Percentiles rank a stretch among this genome's conserved stretches.
These are phyloP conservation scores for Helenozyma rhizophorensis DNA, from an alignment of 805 yeast species.

Conservation along the genomic window DNA sequence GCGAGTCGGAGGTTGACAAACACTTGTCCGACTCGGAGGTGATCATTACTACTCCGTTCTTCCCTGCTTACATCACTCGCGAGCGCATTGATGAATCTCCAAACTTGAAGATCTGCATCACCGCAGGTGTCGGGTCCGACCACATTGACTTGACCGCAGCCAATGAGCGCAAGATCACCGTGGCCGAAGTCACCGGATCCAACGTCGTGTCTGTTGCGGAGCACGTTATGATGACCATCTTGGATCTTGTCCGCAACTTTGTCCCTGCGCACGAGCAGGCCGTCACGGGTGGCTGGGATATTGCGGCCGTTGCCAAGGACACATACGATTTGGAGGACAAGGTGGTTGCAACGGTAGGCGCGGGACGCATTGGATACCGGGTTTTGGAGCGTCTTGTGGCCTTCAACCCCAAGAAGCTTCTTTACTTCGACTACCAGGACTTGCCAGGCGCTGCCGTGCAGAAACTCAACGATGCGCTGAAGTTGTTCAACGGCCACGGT, in stretches of 20 bases:
- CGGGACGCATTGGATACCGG: slow-evolving; percentile 77
- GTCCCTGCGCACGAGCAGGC: slow-evolving; percentile 76
- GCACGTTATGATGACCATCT: slow-evolving; percentile 71
- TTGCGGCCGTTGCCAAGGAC: slow-evolving; percentile 66
- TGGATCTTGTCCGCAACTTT: slow-evolving; percentile 68
- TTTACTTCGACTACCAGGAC: slow-evolving; percentile 72
- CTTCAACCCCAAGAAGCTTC: slow-evolving; percentile 68
- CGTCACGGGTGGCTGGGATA: slow-evolving; percentile 62
- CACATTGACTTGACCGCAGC: slow-evolving; percentile 72
- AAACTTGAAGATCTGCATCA: slow-evolving; percentile 63
- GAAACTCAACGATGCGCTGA: slow-evolving; percentile 33
- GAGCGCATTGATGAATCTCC: slow-evolving; percentile 67
- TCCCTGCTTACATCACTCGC: slow-evolving; percentile 69
- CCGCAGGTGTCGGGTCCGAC: slow-evolving; percentile 86
- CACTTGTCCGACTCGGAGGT: slow-evolving; percentile 70
- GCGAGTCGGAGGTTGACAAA: slow-evolving; percentile 53
- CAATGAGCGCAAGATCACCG: slow-evolving; percentile 58
- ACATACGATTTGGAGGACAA: slow-evolving; percentile 74
- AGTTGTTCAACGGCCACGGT: slow-evolving; percentile 43
- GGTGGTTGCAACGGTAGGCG: slow-evolving; percentile 75
- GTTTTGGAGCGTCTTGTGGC: slow-evolving; percentile 68
- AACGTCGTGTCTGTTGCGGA: slow-evolving; percentile 80
- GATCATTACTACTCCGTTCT: slow-evolving; percentile 79
- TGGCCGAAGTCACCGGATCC: slow-evolving; percentile 78
- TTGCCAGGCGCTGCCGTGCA: slow-evolving; percentile 49